Conservation (phyloP, 2,329 filamentous ascomycete genomes). For the Thielaviopsis euricoi region DNA sequence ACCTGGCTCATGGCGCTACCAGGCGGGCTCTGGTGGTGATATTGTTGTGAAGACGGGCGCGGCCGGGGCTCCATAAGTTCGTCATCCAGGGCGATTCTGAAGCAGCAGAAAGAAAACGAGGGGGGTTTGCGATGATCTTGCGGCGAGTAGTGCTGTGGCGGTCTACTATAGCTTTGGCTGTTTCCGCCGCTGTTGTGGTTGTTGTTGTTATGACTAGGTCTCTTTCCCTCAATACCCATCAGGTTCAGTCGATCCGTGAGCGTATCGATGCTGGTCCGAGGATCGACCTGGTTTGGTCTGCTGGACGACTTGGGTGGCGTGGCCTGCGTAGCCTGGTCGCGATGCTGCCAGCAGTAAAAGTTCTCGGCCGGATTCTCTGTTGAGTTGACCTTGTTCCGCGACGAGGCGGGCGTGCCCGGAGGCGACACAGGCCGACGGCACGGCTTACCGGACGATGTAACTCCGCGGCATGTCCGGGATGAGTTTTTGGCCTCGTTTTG, state of each 20-base stretch:
- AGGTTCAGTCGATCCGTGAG: slow-evolving; percentile 65
- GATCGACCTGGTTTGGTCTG: slow-evolving; percentile 30
- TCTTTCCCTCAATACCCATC: slow-evolving; percentile 41
- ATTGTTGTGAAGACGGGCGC: not conserved
- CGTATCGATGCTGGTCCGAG: slow-evolving; percentile 70
- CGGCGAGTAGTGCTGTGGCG: slow-evolving; percentile 5
- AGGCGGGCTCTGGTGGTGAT: not conserved
- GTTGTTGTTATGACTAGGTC: slow-evolving; percentile 18
- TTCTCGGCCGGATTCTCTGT: slow-evolving; percentile 29
- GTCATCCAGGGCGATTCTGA: slow-evolving; percentile 1
- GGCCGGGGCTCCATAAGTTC: not conserved
- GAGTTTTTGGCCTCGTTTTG: slow-evolving; percentile 77
- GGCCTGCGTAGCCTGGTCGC: slow-evolving; percentile 54
- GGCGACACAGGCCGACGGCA: slow-evolving; percentile 53
- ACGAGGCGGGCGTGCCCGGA: slow-evolving; percentile 15
- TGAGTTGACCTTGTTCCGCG: slow-evolving; percentile 2
- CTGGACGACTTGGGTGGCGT: slow-evolving; percentile 23
- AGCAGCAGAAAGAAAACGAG: slow-evolving; percentile 6
- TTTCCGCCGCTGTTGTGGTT: slow-evolving; percentile 14
- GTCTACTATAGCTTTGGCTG: slow-evolving; percentile 9
- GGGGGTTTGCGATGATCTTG: not conserved
- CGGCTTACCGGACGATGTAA: slow-evolving; percentile 66
- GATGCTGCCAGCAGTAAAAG: slow-evolving; percentile 93
- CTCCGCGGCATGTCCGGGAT: slow-evolving; percentile 69
- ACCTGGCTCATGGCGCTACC: slow-evolving; percentile 24